phyloP scores from a whole-genome alignment of 2,329 filamentous ascomycete genomes.

The Mycosphaerelloides madeirae region DNA sequence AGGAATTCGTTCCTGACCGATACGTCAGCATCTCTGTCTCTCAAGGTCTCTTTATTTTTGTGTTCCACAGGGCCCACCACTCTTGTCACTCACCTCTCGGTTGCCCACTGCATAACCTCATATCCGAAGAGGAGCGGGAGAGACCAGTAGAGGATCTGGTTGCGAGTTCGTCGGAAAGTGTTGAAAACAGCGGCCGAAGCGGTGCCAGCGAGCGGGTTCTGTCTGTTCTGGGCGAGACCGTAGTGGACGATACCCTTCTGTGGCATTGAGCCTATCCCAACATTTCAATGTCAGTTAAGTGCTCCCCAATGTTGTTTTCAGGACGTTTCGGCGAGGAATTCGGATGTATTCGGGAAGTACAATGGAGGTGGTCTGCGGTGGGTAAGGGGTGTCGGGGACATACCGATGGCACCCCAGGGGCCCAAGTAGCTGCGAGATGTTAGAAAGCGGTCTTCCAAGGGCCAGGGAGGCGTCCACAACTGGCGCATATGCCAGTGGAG shows the following conservation, averaged over 20 bases:
- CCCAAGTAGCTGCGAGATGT: conserved; percentile 60
- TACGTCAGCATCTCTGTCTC: conserved; percentile 6
- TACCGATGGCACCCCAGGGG: conserved; percentile 71
- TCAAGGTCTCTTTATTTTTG: conserved; percentile 3
- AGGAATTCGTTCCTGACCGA: conserved; percentile 67
- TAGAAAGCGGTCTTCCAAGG: not conserved
- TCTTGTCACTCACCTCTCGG: conserved; percentile 64
- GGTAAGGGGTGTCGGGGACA: conserved; percentile 29
- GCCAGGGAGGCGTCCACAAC: not conserved
- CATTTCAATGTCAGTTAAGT: not conserved
- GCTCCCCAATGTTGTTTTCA: not conserved
- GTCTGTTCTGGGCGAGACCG: conserved; percentile 78
- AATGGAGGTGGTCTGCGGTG: not conserved
- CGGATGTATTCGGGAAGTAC: not conserved
- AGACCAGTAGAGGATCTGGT: conserved; percentile 83
- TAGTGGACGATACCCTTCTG: conserved; percentile 65
- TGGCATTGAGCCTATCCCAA: conserved; percentile 40
- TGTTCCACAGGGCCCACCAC: too few species aligned
- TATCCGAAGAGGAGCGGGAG: conserved; percentile 77
- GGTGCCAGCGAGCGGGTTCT: conserved; percentile 77
- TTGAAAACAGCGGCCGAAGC: conserved; percentile 88
- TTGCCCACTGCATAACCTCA: conserved; percentile 83
- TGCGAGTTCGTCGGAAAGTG: conserved; percentile 77
- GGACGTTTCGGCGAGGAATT: not conserved
- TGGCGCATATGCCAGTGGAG: not conserved